Evolutionary conservation across 192 early-diverging fungal species (phyloP).

Genomic region (Coemansia sp.): DNA sequence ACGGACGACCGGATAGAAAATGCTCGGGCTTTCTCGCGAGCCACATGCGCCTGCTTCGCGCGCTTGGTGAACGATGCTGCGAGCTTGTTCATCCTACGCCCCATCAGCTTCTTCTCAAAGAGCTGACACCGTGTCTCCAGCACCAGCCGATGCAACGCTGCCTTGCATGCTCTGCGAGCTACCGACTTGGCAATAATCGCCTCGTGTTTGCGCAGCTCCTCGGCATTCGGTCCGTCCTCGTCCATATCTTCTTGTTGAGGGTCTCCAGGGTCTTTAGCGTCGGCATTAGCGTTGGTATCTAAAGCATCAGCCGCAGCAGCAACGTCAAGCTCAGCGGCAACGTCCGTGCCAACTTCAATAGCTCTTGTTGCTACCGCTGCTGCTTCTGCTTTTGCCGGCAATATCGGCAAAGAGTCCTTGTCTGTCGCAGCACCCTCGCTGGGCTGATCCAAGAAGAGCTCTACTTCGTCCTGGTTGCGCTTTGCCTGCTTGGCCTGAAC

Average conservation of each 20-base stretch:
- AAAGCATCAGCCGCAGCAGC: no score
- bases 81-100: background rate
- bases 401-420: background rate
- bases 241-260: no score
- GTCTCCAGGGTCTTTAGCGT: no score
- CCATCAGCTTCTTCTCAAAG: constrained; percentile 12
- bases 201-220: constrained; percentile 15
- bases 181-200: background rate
- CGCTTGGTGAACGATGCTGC: constrained; percentile 8
- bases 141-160: constrained; percentile 16
- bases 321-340: no score
- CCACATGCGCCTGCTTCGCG: constrained; percentile 4
- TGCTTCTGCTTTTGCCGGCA: no score
- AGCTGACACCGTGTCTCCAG: constrained; percentile 17
- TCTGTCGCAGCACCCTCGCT: background rate
- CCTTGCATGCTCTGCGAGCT: background rate
- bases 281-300: no score
- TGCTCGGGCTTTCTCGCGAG: constrained; percentile 17
- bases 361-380: background rate
- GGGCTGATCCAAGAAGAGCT: background rate
- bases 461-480: background rate
- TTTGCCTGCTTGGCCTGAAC: background rate
- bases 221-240: constrained; percentile 9
- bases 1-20: constrained; percentile 7
- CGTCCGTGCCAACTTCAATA: no score